Evolutionary conservation across 148 eudicot genomes (phyloP).

Genomic region (Oxyria digyna): DNA sequence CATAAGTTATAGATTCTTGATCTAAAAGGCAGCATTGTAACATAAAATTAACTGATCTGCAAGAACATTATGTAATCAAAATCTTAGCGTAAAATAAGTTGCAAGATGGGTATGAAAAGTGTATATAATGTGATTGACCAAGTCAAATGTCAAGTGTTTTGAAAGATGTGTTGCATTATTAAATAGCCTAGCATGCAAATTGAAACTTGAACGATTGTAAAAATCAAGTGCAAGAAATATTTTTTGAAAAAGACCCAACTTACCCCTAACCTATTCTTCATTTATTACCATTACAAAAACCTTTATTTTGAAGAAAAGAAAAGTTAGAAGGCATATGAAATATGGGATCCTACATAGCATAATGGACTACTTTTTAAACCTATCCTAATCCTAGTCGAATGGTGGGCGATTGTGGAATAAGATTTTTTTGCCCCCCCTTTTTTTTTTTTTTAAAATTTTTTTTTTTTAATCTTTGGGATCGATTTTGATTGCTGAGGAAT

Average conservation of each 20-base stretch:
- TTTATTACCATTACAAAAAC: neutral
- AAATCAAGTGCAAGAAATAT: neutral
- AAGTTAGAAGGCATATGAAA: neutral
- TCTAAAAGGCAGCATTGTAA: no score
- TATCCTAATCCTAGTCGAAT: constrained; percentile 7
- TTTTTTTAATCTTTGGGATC: neutral
- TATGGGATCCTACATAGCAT: constrained; percentile 8
- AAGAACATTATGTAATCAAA: no score
- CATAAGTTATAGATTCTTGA: no score
- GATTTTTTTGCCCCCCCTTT: neutral
- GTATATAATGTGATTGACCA: neutral
- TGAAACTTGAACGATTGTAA: constrained; percentile 2
- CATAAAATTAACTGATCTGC: no score
- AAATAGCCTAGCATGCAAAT: constrained; percentile 6
- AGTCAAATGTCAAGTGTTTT: constrained; percentile 5
- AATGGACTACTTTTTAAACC: constrained; percentile 7
- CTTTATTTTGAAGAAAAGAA: neutral
- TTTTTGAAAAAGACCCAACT: neutral
- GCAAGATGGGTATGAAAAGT: neutral
- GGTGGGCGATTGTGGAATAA: constrained; percentile 5
- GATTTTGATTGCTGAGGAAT: constrained; percentile 5
- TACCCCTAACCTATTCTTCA: neutral
- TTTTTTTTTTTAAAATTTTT: neutral
- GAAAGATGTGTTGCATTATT: constrained; percentile 1
- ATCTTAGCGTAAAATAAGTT: no score